A percentile compares a stretch with the other conserved stretches of the same genome.
phyloP scores from a whole-genome alignment of 148 eudicot species.

The Nepenthes mirabilis region DNA sequence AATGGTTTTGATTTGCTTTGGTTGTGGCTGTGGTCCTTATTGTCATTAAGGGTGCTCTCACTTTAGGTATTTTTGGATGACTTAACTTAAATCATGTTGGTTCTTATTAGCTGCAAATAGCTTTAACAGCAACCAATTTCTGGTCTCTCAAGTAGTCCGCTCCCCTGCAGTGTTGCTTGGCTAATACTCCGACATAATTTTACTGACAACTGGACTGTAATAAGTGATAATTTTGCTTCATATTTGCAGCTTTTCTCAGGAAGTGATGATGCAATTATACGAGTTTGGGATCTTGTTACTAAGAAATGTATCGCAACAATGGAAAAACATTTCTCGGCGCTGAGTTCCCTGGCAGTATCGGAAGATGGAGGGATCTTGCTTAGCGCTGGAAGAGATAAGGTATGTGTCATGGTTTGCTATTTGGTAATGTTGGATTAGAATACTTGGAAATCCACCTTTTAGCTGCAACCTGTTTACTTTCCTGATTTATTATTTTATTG shows the following conservation, averaged over 20 bases:
- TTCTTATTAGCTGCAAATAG: no score
- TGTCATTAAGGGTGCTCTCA: no score
- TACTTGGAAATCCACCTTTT: not conserved
- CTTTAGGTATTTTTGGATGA: no score
- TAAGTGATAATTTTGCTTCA: not conserved
- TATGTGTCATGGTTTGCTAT: constrained; percentile 6
- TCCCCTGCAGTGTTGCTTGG: not conserved
- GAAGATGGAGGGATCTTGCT: constrained; percentile 75
- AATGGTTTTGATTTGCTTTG: no score
- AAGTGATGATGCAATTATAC: constrained; percentile 69
- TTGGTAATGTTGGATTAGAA: not conserved
- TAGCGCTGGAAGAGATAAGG: constrained; percentile 94
- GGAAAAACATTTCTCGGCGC: constrained; percentile 79
- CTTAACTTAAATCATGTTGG: no score
- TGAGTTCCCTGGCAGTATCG: constrained; percentile 69
- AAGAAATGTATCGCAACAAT: constrained; percentile 66
- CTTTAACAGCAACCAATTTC: no score
- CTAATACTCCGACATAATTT: not conserved
- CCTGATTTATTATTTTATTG: not conserved
- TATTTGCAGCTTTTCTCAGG: constrained; percentile 70
- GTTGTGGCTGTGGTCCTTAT: no score
- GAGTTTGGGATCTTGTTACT: constrained; percentile 76
- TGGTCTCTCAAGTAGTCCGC: no score
- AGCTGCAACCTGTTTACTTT: not conserved
- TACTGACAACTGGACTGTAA: not conserved